A percentile compares a stretch with the other conserved stretches of the same genome.
phyloP scores from a whole-genome alignment of 768 basidiomycete genomes.

The Mycena alexandri region DNA sequence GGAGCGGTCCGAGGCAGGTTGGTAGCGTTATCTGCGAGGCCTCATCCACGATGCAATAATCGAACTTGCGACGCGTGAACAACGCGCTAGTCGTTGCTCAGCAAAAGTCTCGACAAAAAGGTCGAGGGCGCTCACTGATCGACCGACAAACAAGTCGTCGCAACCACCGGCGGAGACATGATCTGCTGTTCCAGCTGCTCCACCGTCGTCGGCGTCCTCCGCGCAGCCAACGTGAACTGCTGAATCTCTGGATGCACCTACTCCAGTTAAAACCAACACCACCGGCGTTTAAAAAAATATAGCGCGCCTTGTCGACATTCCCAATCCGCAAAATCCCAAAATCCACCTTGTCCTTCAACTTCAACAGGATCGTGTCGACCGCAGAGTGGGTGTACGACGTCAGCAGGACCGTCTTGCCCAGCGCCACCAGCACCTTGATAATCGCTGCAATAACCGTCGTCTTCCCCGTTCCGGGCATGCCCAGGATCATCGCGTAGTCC shows the following conservation, averaged over 20 bases:
- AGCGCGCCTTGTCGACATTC: slow-evolving; percentile 87
- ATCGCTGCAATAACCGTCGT: slow-evolving; percentile 94
- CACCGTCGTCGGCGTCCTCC: slow-evolving; percentile 71
- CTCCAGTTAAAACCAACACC: slow-evolving; percentile 4
- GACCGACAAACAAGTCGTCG: slow-evolving; percentile 93
- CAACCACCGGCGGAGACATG: slow-evolving; percentile 92
- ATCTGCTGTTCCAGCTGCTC: slow-evolving; percentile 87
- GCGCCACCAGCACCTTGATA: slow-evolving; percentile 80
- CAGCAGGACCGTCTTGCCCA: slow-evolving; percentile 90
- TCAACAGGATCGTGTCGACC: slow-evolving; percentile 95
- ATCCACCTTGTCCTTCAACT: slow-evolving; percentile 72
- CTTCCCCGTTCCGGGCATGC: slow-evolving; percentile 99
- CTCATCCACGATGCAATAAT: slow-evolving; percentile 98
- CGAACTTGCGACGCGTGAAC: slow-evolving; percentile 88
- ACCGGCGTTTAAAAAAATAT: slow-evolving; percentile 6
- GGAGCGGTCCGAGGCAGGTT: slow-evolving; percentile 92
- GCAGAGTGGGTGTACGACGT: slow-evolving; percentile 98
- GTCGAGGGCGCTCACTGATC: slow-evolving; percentile 92
- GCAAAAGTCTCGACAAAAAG: background rate
- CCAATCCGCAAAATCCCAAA: slow-evolving; percentile 88
- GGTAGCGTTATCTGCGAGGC: slow-evolving; percentile 98
- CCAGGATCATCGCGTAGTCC: slow-evolving; percentile 93
- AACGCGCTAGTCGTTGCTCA: slow-evolving; percentile 67
- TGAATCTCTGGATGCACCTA: slow-evolving; percentile 89
- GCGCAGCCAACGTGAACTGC: slow-evolving; percentile 74